phyloP scores from a whole-genome alignment of 306 rosid genomes.

The Phaseolus lunatus region DNA sequence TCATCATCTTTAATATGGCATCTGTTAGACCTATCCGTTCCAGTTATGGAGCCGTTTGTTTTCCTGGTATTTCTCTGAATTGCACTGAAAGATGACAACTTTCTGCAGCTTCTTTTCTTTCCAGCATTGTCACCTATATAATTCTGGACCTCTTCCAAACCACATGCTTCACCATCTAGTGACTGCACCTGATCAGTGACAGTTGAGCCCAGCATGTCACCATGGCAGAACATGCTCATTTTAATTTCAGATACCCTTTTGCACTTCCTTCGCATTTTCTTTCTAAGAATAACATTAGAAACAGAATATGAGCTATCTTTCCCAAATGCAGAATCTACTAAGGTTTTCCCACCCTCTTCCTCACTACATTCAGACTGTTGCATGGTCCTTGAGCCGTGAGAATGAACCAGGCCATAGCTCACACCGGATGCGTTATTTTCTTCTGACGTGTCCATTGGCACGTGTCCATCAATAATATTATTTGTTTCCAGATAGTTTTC shows the following conservation, averaged over 20 bases:
- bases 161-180: conserved; percentile 50
- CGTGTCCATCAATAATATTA: conserved; percentile 48
- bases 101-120: conserved; percentile 49
- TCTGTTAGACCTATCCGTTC: conserved; percentile 53
- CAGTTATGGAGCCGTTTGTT: conserved; percentile 53
- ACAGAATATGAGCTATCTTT: conserved; percentile 54
- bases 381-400: conserved; percentile 48
- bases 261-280: conserved; percentile 76
- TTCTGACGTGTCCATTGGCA: conserved; percentile 39
- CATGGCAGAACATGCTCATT: conserved; percentile 52
- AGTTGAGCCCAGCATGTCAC: conserved; percentile 51
- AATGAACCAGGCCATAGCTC: conserved; percentile 53
- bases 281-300: conserved; percentile 57
- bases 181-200: conserved; percentile 54
- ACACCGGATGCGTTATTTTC: conserved; percentile 48
- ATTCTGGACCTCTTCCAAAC: conserved; percentile 56
- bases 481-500: conserved; percentile 48
- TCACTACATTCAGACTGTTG: conserved; percentile 48
- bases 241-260: conserved; percentile 87
- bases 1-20: conserved; percentile 93
- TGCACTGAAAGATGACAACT: conserved; percentile 52
- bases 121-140: conserved; percentile 50
- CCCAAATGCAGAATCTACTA: conserved; percentile 48
- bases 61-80: conserved; percentile 52
- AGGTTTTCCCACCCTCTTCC: conserved; percentile 50